phyloP scores from a whole-genome alignment of 148 eudicot genomes.

The Linanthus parryae region DNA sequence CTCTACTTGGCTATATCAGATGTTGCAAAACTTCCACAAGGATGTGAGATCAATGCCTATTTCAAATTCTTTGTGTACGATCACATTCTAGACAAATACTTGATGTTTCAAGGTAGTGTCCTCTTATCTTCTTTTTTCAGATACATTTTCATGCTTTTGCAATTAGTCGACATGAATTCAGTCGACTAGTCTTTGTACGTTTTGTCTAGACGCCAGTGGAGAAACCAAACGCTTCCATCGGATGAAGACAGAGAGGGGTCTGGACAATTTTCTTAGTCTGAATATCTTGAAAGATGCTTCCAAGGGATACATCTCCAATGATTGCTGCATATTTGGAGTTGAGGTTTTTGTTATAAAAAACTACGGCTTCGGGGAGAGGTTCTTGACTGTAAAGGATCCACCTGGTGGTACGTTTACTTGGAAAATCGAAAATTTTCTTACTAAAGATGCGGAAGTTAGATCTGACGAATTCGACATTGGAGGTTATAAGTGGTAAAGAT shows the following conservation, averaged over 20 bases:
- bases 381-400: not conserved
- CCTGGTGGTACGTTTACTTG: not conserved
- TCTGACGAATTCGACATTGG: not conserved
- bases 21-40: not conserved
- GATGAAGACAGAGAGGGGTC: not conserved
- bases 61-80: not conserved
- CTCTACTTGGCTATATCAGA: not conserved
- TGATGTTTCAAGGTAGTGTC: not conserved
- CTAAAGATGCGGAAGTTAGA: not conserved
- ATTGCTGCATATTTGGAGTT: not conserved
- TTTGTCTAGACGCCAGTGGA: not conserved
- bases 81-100: slow-evolving; percentile 1
- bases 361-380: not conserved
- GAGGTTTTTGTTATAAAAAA: not conserved
- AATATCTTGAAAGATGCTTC: not conserved
- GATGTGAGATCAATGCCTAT: not conserved
- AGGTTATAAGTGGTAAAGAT: not conserved
- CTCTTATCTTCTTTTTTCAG: not conserved
- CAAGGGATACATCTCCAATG: not conserved
- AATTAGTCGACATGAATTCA: not conserved
- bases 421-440: not conserved
- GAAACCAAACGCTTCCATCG: not conserved
- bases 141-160: not conserved
- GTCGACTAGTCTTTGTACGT: not conserved
- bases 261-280: not conserved